Base-by-base conservation (phyloP, 164 flowering plant species). In the Euptelea pleiosperma region DNA sequence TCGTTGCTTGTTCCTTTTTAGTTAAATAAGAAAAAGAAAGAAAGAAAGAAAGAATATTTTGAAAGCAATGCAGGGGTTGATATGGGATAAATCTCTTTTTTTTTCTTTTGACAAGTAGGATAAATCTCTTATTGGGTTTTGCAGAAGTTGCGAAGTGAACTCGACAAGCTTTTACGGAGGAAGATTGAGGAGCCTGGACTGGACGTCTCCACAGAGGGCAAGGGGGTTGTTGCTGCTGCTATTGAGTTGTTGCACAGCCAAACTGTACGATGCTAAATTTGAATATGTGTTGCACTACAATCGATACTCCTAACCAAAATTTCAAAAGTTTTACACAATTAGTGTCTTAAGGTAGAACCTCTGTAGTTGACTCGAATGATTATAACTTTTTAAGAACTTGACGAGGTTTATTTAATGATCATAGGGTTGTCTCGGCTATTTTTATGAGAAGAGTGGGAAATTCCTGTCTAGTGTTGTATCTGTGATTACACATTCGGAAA, bases 151-250 rank as follows among this genome's bases (percentile, higher is more conserved):
- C 75, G 95, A 58, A 79, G 73, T 18, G 92, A 88, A 69, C 91
- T 90, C 6, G 96, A 90, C 74, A 85, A 74, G 71, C 87, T 93
- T 70, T 67, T 93, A 16, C 78, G 66, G 37, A 81, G 83, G 70
- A 90, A 93, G 75, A 86, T 93, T 18, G 82, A 79, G 72, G 93
- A 90, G n/a, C 99, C 99, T 0, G 70, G 87, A 22, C 57, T 90
- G 5, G 87, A 90, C 72, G 66, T 93, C 16, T 58, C 79, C 16
- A 64, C 37, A 0, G 97, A 86, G 60, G 89, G 97, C 35, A 79
- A 79, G 70, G 96, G 87, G 19, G 95, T 93, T 49, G 99, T 93
- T 41, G 75, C 85, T 68, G 99, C 99, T 54, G 92, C 74, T 1
- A 76, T 88, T 31, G 97, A 93, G 74, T 73, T 93, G 59, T 67